These are phyloP conservation scores for Comarum palustre DNA, from an alignment of 306 rosid genomes.

Conservation along the genomic window DNA sequence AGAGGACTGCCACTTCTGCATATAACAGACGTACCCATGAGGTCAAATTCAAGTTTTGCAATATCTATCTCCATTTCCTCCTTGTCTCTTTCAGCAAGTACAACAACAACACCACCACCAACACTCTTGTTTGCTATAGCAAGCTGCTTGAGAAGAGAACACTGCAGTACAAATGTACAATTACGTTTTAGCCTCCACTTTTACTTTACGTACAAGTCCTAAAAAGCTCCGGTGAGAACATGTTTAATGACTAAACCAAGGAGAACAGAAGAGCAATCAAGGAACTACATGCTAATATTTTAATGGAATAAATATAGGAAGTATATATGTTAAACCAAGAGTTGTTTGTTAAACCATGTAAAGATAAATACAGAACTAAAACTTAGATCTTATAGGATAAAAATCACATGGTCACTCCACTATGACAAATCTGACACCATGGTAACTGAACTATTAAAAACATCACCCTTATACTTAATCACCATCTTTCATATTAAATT, in stretches of 20 bases:
- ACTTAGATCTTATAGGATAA: neutral
- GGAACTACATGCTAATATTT: neutral
- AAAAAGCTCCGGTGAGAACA: neutral
- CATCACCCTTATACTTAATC: neutral
- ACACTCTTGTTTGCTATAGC: conserved; percentile 93
- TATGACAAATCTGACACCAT: neutral
- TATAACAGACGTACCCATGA: conserved; percentile 95
- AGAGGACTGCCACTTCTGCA: conserved; percentile 99
- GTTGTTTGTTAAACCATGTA: neutral
- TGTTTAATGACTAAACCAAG: neutral
- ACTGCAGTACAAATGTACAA: conserved; percentile 61
- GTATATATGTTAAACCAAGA: neutral
- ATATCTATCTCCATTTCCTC: conserved; percentile 98
- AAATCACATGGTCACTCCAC: neutral
- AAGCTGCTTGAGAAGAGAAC: conserved; percentile 93
- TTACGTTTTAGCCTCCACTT: conserved; percentile 21
- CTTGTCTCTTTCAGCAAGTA: conserved; percentile 97
- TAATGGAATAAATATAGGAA: neutral
- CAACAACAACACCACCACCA: conserved; percentile 92
- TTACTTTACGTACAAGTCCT: conserved; percentile 10
- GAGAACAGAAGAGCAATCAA: neutral
- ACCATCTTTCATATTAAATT: neutral
- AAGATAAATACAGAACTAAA: neutral
- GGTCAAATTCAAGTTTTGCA: conserved; percentile 88
- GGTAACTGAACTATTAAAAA: neutral